These are phyloP conservation scores for Penicillium olsonii DNA, from an alignment of 2,329 filamentous ascomycete species.

Conservation along the genomic window DNA sequence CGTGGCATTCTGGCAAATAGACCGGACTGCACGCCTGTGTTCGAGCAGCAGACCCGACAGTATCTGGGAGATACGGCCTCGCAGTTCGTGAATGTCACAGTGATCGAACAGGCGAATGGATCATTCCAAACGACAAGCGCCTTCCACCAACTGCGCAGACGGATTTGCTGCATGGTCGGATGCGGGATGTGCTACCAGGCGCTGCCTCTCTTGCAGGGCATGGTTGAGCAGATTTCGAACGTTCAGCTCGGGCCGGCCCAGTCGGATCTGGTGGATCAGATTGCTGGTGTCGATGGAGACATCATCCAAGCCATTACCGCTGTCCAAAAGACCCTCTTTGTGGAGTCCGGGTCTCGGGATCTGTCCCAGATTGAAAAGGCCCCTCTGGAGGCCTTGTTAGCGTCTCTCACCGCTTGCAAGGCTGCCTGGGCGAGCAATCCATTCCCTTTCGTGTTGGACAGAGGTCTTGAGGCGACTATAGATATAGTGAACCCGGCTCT, in stretches of 20 bases:
- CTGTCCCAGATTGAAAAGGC: constrained; percentile 13
- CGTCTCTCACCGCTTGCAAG: constrained; percentile 3
- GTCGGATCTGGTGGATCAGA: constrained; percentile 10
- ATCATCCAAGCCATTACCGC: constrained; percentile 41
- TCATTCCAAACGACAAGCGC: background rate
- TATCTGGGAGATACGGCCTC: constrained; percentile 29
- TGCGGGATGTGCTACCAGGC: constrained; percentile 35
- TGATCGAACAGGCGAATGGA: background rate
- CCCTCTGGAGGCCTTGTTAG: constrained; percentile 2
- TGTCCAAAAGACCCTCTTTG: constrained; percentile 34
- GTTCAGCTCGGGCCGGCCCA: background rate
- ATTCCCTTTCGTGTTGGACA: constrained; percentile 37
- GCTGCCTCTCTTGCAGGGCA: constrained; percentile 16
- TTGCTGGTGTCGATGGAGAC: constrained; percentile 39
- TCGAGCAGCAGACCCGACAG: constrained; percentile 33
- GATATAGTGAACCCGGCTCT: background rate
- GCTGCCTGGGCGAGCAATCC: constrained; percentile 12
- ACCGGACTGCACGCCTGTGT: constrained; percentile 31
- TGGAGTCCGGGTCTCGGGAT: constrained; percentile 18
- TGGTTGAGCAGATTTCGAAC: background rate
- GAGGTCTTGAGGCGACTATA: constrained; percentile 9
- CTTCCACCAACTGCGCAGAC: constrained; percentile 3
- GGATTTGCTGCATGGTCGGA: constrained; percentile 35
- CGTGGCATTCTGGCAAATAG: constrained; percentile 19
- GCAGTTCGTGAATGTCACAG: constrained; percentile 14